A percentile compares a stretch with the other conserved stretches of the same genome.
These are phyloP conservation scores for Saturnispora ahearnii DNA, from an alignment of 805 yeast species.

Conservation along the genomic window DNA sequence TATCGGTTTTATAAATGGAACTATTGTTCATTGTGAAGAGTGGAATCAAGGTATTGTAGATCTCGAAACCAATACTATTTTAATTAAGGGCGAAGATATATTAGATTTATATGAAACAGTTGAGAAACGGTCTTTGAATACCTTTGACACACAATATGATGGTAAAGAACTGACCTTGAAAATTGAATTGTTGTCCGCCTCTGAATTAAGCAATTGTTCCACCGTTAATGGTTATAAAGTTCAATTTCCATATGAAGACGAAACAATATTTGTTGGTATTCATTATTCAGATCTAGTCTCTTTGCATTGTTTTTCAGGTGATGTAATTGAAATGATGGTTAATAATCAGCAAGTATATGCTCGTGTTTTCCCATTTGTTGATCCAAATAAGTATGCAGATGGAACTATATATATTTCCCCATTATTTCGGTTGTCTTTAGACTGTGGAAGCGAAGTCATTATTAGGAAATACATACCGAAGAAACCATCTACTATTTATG, in stretches of 20 bases:
- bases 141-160: not conserved
- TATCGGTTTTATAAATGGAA: constrained; percentile 38
- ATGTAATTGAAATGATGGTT: constrained; percentile 32
- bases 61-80: constrained; percentile 40
- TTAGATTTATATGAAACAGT: not conserved
- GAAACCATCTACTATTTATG: not conserved
- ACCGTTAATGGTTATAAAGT: constrained; percentile 11
- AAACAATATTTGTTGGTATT: constrained; percentile 37
- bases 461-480: not conserved
- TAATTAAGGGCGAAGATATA: constrained; percentile 31
- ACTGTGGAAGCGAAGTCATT: constrained; percentile 5
- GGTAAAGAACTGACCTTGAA: not conserved
- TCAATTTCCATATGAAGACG: constrained; percentile 33
- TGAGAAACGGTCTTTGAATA: not conserved
- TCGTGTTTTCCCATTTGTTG: constrained; percentile 50
- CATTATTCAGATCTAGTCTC: constrained; percentile 42
- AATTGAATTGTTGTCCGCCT: constrained; percentile 3
- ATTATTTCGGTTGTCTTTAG: constrained; percentile 36
- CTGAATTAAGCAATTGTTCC: constrained; percentile 16
- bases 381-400: constrained; percentile 41
- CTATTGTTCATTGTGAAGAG: constrained; percentile 60
- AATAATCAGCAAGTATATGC: constrained; percentile 23
- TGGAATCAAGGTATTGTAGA: constrained; percentile 54
- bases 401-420: constrained; percentile 54
- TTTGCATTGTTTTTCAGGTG: constrained; percentile 64